Base-by-base conservation (phyloP, 306 rosid species). In the Lupinus albus region DNA sequence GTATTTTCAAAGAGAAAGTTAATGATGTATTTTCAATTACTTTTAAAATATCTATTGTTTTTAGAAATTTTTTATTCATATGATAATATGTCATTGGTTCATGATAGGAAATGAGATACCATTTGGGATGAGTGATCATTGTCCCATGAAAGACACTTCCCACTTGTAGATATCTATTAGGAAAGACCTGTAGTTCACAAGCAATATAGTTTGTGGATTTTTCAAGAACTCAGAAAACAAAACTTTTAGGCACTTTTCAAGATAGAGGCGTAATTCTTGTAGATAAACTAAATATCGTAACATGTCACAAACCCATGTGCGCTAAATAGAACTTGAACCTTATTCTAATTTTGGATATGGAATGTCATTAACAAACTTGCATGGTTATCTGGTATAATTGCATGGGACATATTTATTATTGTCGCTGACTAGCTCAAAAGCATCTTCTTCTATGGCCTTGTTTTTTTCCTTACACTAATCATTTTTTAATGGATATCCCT, bases 351-450 rank as follows among this genome's bases (percentile, higher is more conserved):
- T 45, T 20, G 52, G 20, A 16, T 12, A 39, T 48, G 12, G 4
- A 64, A 58, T n/a, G 58, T 41, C 45, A 20, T 30, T 45, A 46
- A 52, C 54, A 41, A 13, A 41, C 61, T 41, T 74, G 67, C 73
- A 56, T 56, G 67, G 60, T 54, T 65, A 66, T 55, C 18, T 17
- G 54, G 12, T 17, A 49, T 57, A 51, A 36, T 35, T 46, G 12
- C 17, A 50, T 57, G 59, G 47, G 58, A 41, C 53, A 65, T 35
- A 41, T 9, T 65, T 44, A 71, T 71, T 71, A 7, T 0, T 61
- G 63, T 71, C 53, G 59, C 75, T 80, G 84, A 76, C 78, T 53
- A 45, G 5, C 39, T 4, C 35, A n/a, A 46, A 64, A 50, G 45
- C 70, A 32, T 64, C 53, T 18, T 8, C 17, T 6, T 54, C 9